Conservation (phyloP, 2,329 filamentous ascomycete genomes). For the Dactylellina leptospora region DNA sequence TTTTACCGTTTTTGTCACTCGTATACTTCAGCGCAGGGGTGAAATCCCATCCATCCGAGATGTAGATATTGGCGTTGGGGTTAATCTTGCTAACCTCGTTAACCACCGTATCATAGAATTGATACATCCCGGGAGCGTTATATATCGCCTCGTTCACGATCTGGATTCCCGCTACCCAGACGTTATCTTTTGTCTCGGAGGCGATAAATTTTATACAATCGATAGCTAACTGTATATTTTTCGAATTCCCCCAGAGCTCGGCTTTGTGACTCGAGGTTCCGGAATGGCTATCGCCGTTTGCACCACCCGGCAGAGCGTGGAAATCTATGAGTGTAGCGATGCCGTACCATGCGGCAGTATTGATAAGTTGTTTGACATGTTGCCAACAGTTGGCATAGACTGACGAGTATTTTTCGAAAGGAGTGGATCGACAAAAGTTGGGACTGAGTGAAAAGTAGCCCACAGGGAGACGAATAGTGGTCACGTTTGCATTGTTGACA, state of each 20-base stretch:
- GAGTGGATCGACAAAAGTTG: slow-evolving; percentile 64
- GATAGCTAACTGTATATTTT: slow-evolving; percentile 63
- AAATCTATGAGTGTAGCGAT: slow-evolving; percentile 69
- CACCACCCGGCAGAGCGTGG: slow-evolving; percentile 69
- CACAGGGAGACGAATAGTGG: slow-evolving; percentile 69
- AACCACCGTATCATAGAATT: slow-evolving; percentile 68
- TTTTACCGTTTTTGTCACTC: slow-evolving; percentile 61
- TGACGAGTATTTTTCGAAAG: slow-evolving; percentile 63
- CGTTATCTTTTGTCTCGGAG: slow-evolving; percentile 62
- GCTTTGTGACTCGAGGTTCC: slow-evolving; percentile 66
- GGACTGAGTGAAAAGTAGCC: slow-evolving; percentile 69
- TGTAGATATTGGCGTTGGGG: slow-evolving; percentile 65
- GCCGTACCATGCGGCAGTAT: slow-evolving; percentile 62
- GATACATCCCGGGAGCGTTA: slow-evolving; percentile 66
- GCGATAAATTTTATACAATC: slow-evolving; percentile 65
- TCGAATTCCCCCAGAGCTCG: slow-evolving; percentile 64
- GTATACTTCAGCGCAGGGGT: slow-evolving; percentile 62
- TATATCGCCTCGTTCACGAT: slow-evolving; percentile 68
- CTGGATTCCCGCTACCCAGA: slow-evolving; percentile 67
- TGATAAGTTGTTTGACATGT: slow-evolving; percentile 64
- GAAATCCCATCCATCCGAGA: slow-evolving; percentile 69
- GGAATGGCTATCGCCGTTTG: slow-evolving; percentile 67
- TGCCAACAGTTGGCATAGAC: slow-evolving; percentile 68
- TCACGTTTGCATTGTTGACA: slow-evolving; percentile 65
- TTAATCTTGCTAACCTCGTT: slow-evolving; percentile 64